phyloP scores from a whole-genome alignment of 2,329 filamentous ascomycete species.

The Cladosporium sp. region DNA sequence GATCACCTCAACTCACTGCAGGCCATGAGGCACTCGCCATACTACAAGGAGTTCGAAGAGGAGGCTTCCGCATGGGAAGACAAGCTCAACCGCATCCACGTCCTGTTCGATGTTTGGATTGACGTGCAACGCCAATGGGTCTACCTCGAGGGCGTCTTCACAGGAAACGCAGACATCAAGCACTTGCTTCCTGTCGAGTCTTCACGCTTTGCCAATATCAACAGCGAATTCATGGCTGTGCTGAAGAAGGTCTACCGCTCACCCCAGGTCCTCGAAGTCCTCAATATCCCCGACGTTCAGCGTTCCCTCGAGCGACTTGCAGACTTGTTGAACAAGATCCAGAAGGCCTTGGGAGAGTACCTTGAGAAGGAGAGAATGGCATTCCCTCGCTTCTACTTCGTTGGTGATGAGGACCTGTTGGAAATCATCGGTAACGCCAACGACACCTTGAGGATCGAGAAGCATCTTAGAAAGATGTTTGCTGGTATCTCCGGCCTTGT shows the following conservation, averaged over 20 bases:
- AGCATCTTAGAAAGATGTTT: conserved; percentile 99
- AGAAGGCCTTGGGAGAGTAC: conserved; percentile 97
- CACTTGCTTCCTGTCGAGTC: conserved; percentile 95
- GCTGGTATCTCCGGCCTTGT: conserved; percentile 87
- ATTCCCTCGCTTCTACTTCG: conserved; percentile 98
- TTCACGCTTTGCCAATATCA: conserved; percentile 97
- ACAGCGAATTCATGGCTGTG: conserved; percentile 96
- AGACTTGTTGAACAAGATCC: conserved; percentile 98
- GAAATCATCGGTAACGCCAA: conserved; percentile 99
- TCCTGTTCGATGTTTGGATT: conserved; percentile 99
- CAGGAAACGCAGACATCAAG: conserved; percentile 98
- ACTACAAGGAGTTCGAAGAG: conserved; percentile 99
- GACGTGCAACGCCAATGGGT: conserved; percentile 99
- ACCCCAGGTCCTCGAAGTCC: conserved; percentile 90
- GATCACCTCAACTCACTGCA: conserved; percentile 97
- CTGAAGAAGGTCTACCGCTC: conserved; percentile 99
- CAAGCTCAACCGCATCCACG: conserved; percentile 93
- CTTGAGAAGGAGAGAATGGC: conserved; percentile 96
- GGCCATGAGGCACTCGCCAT: conserved; percentile 98
- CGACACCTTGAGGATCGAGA: conserved; percentile 91
- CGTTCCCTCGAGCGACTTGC: conserved; percentile 93
- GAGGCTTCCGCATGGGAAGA: conserved; percentile 97
- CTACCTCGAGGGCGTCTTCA: conserved; percentile 98
- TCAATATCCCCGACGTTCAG: conserved; percentile 93
- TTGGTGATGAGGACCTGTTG: conserved; percentile 95